Conservation (phyloP, 441 rosid genomes). For the Macaranga tanarius region DNA sequence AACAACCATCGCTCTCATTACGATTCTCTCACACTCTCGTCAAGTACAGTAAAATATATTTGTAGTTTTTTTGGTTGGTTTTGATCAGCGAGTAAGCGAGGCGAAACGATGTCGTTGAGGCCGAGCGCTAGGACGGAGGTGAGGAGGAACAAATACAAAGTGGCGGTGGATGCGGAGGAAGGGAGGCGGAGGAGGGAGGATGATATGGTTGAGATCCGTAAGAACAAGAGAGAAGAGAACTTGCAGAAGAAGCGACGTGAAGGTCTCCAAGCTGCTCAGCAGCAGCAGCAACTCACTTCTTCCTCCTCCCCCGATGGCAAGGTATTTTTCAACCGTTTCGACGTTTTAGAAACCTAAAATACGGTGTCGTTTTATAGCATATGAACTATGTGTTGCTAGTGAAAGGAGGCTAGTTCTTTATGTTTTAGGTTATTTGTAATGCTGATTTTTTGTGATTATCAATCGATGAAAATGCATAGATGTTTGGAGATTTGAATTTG, state of each 20-base stretch:
- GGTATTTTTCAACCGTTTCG: conserved; percentile 27
- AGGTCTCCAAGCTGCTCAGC: conserved; percentile 46
- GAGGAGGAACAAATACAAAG: conserved; percentile 76
- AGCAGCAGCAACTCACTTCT: conserved; percentile 25
- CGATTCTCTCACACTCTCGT: no score
- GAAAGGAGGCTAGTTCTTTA: no score
- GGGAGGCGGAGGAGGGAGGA: conserved; percentile 81
- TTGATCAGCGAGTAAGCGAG: neutral
- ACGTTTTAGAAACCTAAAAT: no score
- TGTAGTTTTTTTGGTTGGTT: no score
- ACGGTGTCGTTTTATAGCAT: no score
- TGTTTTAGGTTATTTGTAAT: no score
- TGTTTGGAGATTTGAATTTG: neutral
- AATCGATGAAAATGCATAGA: no score
- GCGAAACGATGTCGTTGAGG: conserved; percentile 63
- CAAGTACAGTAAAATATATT: no score
- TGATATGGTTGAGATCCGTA: conserved; percentile 87
- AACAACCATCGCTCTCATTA: neutral
- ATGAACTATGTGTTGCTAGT: no score
- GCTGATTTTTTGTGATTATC: no score
- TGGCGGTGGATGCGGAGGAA: conserved; percentile 81
- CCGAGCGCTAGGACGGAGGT: conserved; percentile 69
- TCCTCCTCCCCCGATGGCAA: conserved; percentile 52
- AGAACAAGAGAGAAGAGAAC: conserved; percentile 73
- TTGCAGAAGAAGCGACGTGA: conserved; percentile 82